Conservation (phyloP, 192 early-diverging fungal genomes). For the Chytriomyces sp. region DNA sequence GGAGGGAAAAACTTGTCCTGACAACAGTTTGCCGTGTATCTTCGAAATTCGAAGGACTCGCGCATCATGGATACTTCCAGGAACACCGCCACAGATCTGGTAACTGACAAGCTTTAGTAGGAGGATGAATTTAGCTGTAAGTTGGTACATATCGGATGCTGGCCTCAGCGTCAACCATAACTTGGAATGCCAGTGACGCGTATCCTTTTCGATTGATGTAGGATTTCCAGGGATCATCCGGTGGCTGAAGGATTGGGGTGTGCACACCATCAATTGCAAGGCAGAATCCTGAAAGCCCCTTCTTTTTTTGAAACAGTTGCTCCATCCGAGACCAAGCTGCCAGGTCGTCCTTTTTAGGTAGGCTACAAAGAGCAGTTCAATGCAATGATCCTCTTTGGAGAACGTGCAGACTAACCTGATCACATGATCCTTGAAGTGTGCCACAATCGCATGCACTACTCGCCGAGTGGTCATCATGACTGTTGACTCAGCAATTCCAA, state of each 20-base stretch:
- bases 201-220: slow-evolving; percentile 23
- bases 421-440: background rate
- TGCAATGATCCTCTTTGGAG: no score
- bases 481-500: background rate
- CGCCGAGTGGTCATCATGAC: no score
- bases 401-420: background rate
- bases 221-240: slow-evolving; percentile 1
- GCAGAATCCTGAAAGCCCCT: background rate
- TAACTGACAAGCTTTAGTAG: background rate
- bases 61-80: slow-evolving; percentile 12
- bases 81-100: slow-evolving; percentile 3
- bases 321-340: background rate
- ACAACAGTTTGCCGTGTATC: background rate
- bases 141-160: background rate
- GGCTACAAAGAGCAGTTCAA: background rate
- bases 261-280: slow-evolving; percentile 24
- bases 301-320: background rate
- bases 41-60: background rate
- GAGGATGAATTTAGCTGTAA: background rate
- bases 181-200: slow-evolving; percentile 7
- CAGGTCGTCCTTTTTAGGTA: background rate
- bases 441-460: background rate
- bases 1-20: background rate
- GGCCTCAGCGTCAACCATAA: slow-evolving; percentile 10
- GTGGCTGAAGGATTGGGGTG: background rate